These are phyloP conservation scores for Artemisia annua DNA, from an alignment of 129 eudicot species.

Conservation along the genomic window DNA sequence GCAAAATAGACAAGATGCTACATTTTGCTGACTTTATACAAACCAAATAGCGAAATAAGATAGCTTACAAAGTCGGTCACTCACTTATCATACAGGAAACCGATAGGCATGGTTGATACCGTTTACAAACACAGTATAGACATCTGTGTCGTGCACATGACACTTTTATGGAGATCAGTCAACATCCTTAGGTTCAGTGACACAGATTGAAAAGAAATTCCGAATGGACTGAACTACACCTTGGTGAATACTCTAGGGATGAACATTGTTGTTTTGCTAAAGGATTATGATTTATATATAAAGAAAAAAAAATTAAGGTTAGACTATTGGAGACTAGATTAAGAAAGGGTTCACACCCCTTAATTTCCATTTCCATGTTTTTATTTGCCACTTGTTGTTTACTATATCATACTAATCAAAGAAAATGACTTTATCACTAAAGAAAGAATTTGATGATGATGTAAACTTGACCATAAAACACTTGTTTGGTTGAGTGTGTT, in stretches of 20 bases:
- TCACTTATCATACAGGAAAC: background rate
- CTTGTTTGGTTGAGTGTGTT: constrained; percentile 21
- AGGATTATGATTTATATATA: constrained; percentile 16
- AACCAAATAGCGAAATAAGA: background rate
- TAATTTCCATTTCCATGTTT: constrained; percentile 15
- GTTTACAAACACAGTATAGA: background rate
- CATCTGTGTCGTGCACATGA: background rate
- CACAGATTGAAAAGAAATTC: background rate
- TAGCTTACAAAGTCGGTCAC: background rate
- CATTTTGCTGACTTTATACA: background rate
- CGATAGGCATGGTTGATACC: background rate
- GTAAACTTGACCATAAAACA: constrained; percentile 36
- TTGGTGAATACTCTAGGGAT: constrained; percentile 15
- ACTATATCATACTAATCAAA: constrained; percentile 17
- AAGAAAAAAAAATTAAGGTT: constrained; percentile 15
- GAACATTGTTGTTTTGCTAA: background rate
- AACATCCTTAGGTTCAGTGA: background rate
- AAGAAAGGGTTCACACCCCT: constrained; percentile 16
- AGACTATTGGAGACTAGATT: constrained; percentile 21
- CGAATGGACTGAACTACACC: constrained; percentile 3
- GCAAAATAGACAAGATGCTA: background rate
- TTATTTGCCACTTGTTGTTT: constrained; percentile 32
- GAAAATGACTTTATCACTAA: constrained; percentile 28
- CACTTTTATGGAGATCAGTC: background rate
- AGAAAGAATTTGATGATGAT: constrained; percentile 18